Evolutionary conservation across 805 yeast genomes (phyloP).

Genomic region (Saccharomyces mikatae): DNA sequence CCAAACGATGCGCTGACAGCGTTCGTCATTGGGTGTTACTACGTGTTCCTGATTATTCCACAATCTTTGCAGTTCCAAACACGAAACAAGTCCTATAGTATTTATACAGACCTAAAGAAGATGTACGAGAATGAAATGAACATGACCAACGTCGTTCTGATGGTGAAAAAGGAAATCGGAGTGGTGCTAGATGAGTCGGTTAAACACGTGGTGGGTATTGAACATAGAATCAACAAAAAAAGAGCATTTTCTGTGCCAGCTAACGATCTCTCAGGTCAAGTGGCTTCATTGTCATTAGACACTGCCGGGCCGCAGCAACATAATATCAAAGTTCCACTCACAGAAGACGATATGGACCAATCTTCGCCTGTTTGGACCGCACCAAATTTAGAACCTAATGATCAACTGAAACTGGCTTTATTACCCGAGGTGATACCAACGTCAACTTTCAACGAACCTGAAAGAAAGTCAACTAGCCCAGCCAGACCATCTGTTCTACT

Average conservation of each 20-base stretch:
- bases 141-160: constrained; percentile 34
- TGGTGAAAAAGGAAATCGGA: constrained; percentile 30
- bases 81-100: constrained; percentile 33
- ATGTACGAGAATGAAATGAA: constrained; percentile 32
- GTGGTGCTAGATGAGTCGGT: constrained; percentile 18
- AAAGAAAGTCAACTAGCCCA: neutral
- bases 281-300: constrained; percentile 3
- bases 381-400: constrained; percentile 34
- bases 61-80: constrained; percentile 35
- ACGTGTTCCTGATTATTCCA: constrained; percentile 33
- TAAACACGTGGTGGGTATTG: constrained; percentile 10
- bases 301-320: neutral
- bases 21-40: constrained; percentile 33
- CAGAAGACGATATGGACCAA: constrained; percentile 17
- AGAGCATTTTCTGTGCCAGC: constrained; percentile 31
- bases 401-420: constrained; percentile 31
- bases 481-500: neutral
- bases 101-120: constrained; percentile 32
- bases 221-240: constrained; percentile 11
- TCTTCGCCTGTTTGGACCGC: constrained; percentile 32
- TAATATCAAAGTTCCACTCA: constrained; percentile 1
- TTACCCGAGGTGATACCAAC: neutral
- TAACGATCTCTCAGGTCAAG: constrained; percentile 1
- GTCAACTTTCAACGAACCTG: constrained; percentile 3
- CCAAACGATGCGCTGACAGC: constrained; percentile 27